phyloP scores from a whole-genome alignment of 208 protist genomes.

The Leishmania lainsoni region DNA sequence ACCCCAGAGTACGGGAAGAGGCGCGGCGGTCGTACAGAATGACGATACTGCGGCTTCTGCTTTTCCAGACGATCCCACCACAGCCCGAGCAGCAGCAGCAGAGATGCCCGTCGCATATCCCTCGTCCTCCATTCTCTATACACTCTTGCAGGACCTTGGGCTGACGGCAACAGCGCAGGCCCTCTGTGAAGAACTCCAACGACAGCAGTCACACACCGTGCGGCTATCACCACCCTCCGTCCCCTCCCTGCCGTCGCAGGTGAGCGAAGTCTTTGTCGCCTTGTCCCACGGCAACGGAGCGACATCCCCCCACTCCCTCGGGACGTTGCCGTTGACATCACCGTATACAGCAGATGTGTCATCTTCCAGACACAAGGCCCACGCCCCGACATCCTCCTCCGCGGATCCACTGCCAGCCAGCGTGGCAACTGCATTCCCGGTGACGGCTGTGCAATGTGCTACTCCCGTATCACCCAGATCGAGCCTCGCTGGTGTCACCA shows the following conservation, averaged over 20 bases:
- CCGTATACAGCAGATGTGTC: neutral
- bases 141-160: constrained; percentile 56
- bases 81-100: neutral
- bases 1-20: neutral
- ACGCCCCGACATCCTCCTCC: neutral
- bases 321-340: neutral
- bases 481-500: neutral
- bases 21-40: neutral
- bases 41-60: neutral
- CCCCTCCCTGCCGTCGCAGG: constrained; percentile 7
- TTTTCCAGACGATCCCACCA: neutral
- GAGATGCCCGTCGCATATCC: neutral
- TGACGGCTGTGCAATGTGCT: neutral
- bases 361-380: neutral
- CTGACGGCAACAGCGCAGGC: constrained; percentile 55
- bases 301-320: neutral
- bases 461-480: neutral
- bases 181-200: constrained; percentile 45
- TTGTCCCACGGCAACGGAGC: neutral
- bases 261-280: neutral
- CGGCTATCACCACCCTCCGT: neutral
- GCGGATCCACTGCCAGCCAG: neutral
- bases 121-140: constrained; percentile 34
- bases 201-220: constrained; percentile 11
- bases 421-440: neutral